These are phyloP conservation scores for Paramecium octaurelia DNA, from an alignment of 73 alveolate genomes.

Conservation along the genomic window DNA sequence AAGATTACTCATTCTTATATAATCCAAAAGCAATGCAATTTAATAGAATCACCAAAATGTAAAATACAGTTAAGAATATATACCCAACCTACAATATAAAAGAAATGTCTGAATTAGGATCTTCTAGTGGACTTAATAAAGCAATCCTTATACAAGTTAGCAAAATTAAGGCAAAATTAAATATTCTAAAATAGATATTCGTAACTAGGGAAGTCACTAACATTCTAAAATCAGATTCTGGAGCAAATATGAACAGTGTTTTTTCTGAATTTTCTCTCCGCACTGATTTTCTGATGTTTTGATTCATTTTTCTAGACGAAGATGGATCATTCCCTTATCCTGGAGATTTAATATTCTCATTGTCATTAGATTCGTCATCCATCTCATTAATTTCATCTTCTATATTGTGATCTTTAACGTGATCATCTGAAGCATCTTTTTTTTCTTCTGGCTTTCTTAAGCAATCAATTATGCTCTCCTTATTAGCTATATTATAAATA, in stretches of 20 bases:
- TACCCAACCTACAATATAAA: background rate
- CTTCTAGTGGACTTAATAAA: constrained; percentile 30
- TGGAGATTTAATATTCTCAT: background rate
- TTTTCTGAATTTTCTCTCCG: background rate
- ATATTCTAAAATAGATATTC: background rate
- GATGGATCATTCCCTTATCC: background rate
- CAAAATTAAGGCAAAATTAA: constrained; percentile 13
- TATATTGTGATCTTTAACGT: background rate
- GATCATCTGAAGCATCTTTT: background rate
- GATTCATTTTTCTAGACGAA: background rate
- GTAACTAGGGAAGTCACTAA: constrained; percentile 4
- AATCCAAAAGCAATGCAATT: constrained; percentile 54
- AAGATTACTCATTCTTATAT: constrained; percentile 17
- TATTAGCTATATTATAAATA: background rate
- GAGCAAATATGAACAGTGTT: constrained; percentile 24
- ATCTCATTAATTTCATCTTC: background rate
- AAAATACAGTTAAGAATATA: constrained; percentile 17
- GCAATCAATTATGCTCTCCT: constrained; percentile 11
- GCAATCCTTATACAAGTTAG: constrained; percentile 33
- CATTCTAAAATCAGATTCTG: constrained; percentile 53
- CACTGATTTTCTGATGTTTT: background rate
- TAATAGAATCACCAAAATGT: background rate
- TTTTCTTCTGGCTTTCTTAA: background rate
- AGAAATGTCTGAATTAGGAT: constrained; percentile 44
- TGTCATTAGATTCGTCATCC: background rate